Evolutionary conservation across 805 yeast genomes (phyloP), one percentile per base, ranked within the genome.

Genomic region (Ogataea salicorniae): DNA sequence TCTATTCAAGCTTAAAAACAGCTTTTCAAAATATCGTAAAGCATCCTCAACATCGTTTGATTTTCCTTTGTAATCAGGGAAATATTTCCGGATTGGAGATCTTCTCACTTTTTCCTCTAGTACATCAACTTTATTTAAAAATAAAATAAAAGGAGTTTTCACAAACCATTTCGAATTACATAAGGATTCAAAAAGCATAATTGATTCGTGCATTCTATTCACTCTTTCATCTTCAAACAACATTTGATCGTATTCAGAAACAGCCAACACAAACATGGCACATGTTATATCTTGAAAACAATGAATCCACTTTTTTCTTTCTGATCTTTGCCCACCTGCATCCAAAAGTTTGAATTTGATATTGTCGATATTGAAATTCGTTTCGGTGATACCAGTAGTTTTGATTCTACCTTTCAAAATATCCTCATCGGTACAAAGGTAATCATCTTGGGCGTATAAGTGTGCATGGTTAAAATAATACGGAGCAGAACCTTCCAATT

Each of bases 241-340:
- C 72, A 78, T 81, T 67, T 92, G 96, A 68, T 92, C 97, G 64
- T 88, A 94, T 69, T 94, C 99, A 42, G 89, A 81, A 23, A 89
- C 82, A 0, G 97, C 97, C 17, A 87, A 76, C 7, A 92, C 96
- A 65, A 89, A 94, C 36, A 92, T 65, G 0, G 95, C 84, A 4
- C 95, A 87, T 0, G 96, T 85, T 43, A 92, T 87, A 52, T 86
- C 88, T 60, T 91, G 94, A 67, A 91, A 91, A 61, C 95, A 88
- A 61, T 90, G 96, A 52, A 91, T 87, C 97, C 97, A 91, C 64
- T 91, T 91, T 57, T 84, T 81, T 51, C 97, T 75, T 64, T 91
- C 97, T 18, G 88, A 80, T 51, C 97, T 71, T 68, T 91, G 97
- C 2, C 99, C 99, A 45, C 99, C 99, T 4, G 97, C 98, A 72